These are phyloP conservation scores for Fusarium sterilihyphosum DNA, from an alignment of 2,329 filamentous ascomycete genomes.

Conservation along the genomic window DNA sequence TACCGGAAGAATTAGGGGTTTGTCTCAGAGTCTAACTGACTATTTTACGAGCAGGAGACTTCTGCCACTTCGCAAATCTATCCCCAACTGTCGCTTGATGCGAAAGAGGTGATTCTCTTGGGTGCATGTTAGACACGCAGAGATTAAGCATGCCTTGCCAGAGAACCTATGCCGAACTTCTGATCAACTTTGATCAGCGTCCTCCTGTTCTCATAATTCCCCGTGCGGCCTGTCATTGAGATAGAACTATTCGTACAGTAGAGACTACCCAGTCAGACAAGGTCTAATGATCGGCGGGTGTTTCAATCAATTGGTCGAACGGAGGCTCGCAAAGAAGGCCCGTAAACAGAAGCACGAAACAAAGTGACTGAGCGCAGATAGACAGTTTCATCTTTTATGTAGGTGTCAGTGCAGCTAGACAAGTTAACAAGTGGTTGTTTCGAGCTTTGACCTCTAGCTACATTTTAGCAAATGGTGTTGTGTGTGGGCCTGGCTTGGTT, in stretches of 20 bases:
- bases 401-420: neutral
- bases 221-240: neutral
- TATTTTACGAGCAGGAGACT: neutral
- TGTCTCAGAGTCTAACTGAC: slow-evolving; percentile 6
- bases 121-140: neutral
- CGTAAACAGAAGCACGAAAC: neutral
- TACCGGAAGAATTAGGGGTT: slow-evolving; percentile 14
- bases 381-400: slow-evolving; percentile 5
- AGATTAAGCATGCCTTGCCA: neutral
- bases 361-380: neutral
- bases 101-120: neutral
- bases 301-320: neutral
- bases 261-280: neutral
- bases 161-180: neutral
- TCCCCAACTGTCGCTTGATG: slow-evolving; percentile 2
- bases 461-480: neutral
- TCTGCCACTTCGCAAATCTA: neutral
- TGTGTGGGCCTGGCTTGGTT: neutral
- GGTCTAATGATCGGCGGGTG: neutral
- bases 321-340: slow-evolving; percentile 1
- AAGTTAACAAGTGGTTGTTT: slow-evolving; percentile 15
- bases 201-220: neutral
- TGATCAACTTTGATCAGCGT: neutral
- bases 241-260: neutral
- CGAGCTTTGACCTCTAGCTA: slow-evolving; percentile 11